These are phyloP conservation scores for Cadophora luteo-olivacea DNA, from an alignment of 2,329 filamentous ascomycete genomes.

Conservation along the genomic window DNA sequence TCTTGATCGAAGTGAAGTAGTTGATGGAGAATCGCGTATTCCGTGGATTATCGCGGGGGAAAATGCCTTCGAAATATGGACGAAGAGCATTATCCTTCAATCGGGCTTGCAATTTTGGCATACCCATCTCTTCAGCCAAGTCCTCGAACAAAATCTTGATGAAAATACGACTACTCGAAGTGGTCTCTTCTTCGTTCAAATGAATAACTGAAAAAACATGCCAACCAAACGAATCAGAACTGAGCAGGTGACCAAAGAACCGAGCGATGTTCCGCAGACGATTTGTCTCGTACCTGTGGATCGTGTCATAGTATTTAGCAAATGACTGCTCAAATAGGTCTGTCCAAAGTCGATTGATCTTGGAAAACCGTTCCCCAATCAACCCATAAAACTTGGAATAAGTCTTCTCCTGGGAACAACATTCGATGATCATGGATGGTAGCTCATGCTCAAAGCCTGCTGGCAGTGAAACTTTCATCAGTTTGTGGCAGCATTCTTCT, in stretches of 20 bases:
- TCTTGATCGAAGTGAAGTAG: conserved; percentile 97
- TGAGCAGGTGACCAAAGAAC: conserved; percentile 91
- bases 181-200: conserved; percentile 96
- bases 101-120: conserved; percentile 77
- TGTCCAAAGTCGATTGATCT: conserved; percentile 93
- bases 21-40: conserved; percentile 98
- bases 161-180: conserved; percentile 94
- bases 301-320: conserved; percentile 93
- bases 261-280: conserved; percentile 92
- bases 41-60: conserved; percentile 86
- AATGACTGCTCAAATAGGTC: conserved; percentile 93
- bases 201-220: conserved; percentile 85
- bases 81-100: conserved; percentile 81
- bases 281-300: conserved; percentile 97
- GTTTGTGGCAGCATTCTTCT: conserved; percentile 95
- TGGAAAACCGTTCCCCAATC: conserved; percentile 93
- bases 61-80: conserved; percentile 82
- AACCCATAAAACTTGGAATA: conserved; percentile 98
- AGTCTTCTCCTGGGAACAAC: conserved; percentile 93
- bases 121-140: conserved; percentile 83
- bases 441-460: conserved; percentile 87
- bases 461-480: conserved; percentile 92
- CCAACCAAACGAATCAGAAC: conserved; percentile 90
- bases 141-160: conserved; percentile 98
- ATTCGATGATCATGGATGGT: conserved; percentile 96